Evolutionary conservation across 768 basidiomycete species (phyloP).

Genomic region (Pisolithus marmoratus): DNA sequence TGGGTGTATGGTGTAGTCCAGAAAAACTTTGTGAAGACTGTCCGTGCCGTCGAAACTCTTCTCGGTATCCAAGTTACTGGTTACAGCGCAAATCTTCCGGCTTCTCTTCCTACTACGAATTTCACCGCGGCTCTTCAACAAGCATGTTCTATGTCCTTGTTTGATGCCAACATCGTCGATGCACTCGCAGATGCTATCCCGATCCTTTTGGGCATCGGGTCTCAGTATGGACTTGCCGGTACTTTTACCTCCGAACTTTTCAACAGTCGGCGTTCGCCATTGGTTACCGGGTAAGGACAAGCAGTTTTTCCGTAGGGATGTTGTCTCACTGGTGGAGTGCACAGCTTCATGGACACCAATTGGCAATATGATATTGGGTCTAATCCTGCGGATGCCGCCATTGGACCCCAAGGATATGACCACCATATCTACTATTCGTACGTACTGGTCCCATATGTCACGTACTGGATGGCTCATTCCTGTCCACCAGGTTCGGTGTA

Average conservation of each 20-base stretch:
- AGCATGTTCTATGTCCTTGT: conserved; percentile 12
- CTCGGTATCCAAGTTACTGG: conserved; percentile 45
- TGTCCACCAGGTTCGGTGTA: conserved; percentile 51
- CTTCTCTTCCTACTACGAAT: conserved; percentile 25
- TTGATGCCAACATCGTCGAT: conserved; percentile 25
- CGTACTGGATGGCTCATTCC: not conserved
- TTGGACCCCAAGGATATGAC: conserved; percentile 71
- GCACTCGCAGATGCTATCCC: conserved; percentile 32
- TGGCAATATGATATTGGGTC: conserved; percentile 69
- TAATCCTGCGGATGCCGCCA: conserved; percentile 64
- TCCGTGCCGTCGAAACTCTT: conserved; percentile 57
- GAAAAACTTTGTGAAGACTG: conserved; percentile 59
- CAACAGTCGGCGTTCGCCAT: conserved; percentile 13
- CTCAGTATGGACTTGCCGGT: conserved; percentile 14
- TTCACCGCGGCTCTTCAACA: conserved; percentile 30
- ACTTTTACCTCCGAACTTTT: conserved; percentile 19
- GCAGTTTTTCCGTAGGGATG: not conserved
- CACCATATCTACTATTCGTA: conserved; percentile 76
- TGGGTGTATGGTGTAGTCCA: conserved; percentile 44
- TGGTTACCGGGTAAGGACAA: conserved; percentile 34
- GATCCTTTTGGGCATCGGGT: conserved; percentile 29
- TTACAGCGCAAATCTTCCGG: conserved; percentile 5
- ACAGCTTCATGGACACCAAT: conserved; percentile 79
- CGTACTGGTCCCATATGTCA: conserved; percentile 16
- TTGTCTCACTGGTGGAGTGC: not conserved